phyloP scores from a whole-genome alignment of 129 eudicot genomes.

The Pittosporum tobira region DNA sequence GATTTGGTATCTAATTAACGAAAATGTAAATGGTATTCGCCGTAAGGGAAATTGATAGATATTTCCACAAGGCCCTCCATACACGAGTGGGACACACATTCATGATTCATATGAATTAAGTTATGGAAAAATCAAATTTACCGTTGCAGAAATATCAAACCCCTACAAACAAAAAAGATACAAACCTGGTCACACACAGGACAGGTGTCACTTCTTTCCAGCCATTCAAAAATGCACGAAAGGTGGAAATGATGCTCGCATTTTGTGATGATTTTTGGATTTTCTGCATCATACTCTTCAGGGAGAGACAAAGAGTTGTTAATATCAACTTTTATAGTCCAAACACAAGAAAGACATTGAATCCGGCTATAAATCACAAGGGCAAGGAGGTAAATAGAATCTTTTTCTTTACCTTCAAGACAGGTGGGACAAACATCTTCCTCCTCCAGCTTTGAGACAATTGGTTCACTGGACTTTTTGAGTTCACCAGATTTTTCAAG shows the following conservation, averaged over 20 bases:
- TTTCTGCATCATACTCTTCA: conserved; percentile 41
- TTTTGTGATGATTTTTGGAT: conserved; percentile 42
- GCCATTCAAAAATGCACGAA: conserved; percentile 55
- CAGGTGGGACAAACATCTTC: conserved; percentile 52
- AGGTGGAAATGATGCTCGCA: conserved; percentile 53
- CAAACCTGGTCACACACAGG: conserved; percentile 48
- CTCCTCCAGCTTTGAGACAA: conserved; percentile 21
- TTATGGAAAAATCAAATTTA: no score
- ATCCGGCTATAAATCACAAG: no score
- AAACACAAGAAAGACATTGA: no score
- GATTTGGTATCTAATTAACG: neutral
- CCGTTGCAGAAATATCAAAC: no score
- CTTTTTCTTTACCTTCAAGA: conserved; percentile 71
- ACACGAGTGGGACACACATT: no score
- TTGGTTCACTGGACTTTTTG: conserved; percentile 9
- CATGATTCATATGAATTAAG: no score
- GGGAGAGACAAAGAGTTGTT: neutral
- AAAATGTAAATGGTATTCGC: no score
- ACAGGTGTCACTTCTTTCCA: conserved; percentile 56
- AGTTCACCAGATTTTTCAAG: conserved; percentile 20
- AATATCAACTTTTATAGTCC: no score
- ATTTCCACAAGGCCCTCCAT: no score
- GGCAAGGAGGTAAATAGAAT: no score
- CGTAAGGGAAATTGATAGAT: no score
- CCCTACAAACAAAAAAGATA: no score